Evolutionary conservation across 2,329 filamentous ascomycete genomes (phyloP), one percentile per base, ranked within the genome.

Genomic region (Fusarium bactridioides): DNA sequence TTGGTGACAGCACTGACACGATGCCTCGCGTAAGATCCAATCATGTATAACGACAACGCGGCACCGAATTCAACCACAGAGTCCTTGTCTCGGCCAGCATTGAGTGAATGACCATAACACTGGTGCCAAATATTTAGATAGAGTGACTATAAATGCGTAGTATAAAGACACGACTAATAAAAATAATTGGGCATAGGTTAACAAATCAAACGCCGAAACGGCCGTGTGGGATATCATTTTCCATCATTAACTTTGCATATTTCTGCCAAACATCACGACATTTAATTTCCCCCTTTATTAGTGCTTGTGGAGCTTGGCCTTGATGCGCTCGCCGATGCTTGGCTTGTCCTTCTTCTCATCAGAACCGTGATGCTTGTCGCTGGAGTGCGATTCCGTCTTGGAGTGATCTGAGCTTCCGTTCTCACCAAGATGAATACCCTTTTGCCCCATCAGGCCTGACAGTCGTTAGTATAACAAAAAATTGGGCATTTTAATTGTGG

Each of bases 221-320:
- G 54, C 56, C 41, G 57, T 73, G 35, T 45, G 45, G 63, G 70
- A 74, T 67, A 68, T 73, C 50, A 70, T 73, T 64, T 31, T 55
- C 64, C 64, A n/a, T 73, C 70, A 61, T 72, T 66, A 70, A 47
- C 10, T 41, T 23, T 56, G 29, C 29, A 58, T 53, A 27, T 48
- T 55, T 41, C 38, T 27, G 27, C 25, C 31, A 35, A 47, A 33
- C 27, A 35, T 35, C n/a, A 33, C 38, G 13, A 21, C 19, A 21
- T 41, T 33, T 15, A 18, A 41, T 33, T 33, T 27, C 23, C n/a
- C 23, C 29, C 31, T 33, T 33, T 33, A 33, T 74, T 77, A 84
- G 75, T 85, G 82, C 63, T 81, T 82, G 81, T 92, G 90, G 66
- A 93, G 81, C 84, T 92, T 93, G 62, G 87, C 86, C 87, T 92